Evolutionary conservation across 495 filamentous ascomycete species (phyloP), one percentile per base, ranked within the genome.

Genomic region (Aspergillus campestris): DNA sequence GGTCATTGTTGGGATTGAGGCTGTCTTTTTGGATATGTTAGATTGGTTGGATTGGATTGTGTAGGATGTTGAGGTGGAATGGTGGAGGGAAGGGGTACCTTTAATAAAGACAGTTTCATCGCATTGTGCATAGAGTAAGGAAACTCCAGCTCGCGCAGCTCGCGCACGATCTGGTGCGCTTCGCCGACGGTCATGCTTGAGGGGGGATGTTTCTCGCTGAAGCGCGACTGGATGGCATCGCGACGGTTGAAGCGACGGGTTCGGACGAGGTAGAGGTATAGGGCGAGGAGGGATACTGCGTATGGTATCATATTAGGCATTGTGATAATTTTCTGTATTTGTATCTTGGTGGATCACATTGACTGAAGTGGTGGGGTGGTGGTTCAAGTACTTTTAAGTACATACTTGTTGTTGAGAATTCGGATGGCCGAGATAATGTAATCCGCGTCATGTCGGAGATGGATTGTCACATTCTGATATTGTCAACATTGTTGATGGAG

Each of bases 1-100:
- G 27, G 58, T 57, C 8, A 67, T 65, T 1, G 50, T 63, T 0
- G 62, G 64, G 18, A 71, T 65, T 11, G 64, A 62, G 31, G 65
- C 66, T 3, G 66, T 66, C 55, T 62, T 29, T 31, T 11, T 12
- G 9, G 34, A 12, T 11, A 11, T 38, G 7, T 13, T 28, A 40
- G 18, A n/a, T 13, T 32, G n/a, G 11, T 45, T 45, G 27, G 11
- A 31, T 14, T 1, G 11, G 3, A 8, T 28, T 2, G 3, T n/a
- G 18, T 24, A 4, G 18, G 18, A 4, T 24, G 18, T 24, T 24
- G 18, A 24, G n/a, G n/a, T 24, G 18, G 18, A n/a, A n/a, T n/a
- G 18, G 18, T 34, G 34, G 35, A 24, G 8, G 10, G 7, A 9
- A 8, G 9, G 13, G 38, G 5, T 27, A 51, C 57, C 42, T 49